Conservation (phyloP, 768 basidiomycete species). For the Pleurotus sapidus region DNA sequence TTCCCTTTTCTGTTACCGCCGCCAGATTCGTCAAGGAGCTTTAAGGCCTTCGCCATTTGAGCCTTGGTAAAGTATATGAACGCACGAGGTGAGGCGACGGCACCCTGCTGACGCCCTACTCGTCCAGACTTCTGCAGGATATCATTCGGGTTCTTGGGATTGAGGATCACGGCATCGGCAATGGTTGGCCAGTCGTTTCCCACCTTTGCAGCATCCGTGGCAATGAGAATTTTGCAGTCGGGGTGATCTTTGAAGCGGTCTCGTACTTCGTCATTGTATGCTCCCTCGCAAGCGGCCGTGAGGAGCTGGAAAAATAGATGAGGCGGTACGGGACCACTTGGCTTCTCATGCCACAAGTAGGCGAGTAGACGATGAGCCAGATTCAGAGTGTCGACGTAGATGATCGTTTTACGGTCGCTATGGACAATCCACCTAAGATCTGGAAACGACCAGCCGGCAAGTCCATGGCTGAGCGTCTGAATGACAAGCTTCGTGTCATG, state of each 20-base stretch:
- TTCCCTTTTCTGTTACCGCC: not conserved
- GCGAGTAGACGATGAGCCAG: slow-evolving; percentile 14
- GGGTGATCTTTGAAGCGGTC: not conserved
- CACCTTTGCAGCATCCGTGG: not conserved
- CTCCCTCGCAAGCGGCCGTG: no score
- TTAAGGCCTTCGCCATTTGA: not conserved
- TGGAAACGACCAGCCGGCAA: slow-evolving; percentile 16
- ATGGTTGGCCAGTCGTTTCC: slow-evolving; percentile 2
- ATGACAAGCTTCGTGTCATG: slow-evolving; percentile 21
- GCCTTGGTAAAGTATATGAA: not conserved
- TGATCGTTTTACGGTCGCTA: slow-evolving; percentile 16
- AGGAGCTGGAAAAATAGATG: no score
- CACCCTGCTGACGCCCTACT: not conserved
- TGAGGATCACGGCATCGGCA: not conserved
- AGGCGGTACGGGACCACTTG: no score
- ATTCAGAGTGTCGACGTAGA: slow-evolving; percentile 28
- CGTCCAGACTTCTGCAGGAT: not conserved
- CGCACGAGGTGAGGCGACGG: not conserved
- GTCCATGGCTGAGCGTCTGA: slow-evolving; percentile 14
- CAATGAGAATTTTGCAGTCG: not conserved
- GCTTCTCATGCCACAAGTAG: slow-evolving; percentile 19
- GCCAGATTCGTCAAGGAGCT: not conserved
- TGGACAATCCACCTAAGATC: slow-evolving; percentile 25
- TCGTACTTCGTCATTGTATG: no score
- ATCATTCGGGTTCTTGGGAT: not conserved